These are phyloP conservation scores for Porpolomopsis calyptriformis DNA, from an alignment of 768 basidiomycete species.

Conservation along the genomic window DNA sequence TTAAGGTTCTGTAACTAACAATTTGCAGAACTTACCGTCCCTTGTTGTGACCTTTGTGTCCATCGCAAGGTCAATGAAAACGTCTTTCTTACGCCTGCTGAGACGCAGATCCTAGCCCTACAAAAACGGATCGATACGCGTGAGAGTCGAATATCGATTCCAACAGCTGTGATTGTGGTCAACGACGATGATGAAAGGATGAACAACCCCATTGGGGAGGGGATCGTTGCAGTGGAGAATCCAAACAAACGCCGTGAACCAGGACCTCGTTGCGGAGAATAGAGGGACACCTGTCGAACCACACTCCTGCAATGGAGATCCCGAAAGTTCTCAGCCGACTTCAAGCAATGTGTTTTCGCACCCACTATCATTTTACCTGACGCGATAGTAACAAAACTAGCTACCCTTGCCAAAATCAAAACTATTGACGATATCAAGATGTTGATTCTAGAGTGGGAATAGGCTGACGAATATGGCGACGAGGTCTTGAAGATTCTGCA, in stretches of 20 bases:
- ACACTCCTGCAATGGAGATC: neutral
- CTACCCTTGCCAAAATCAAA: constrained; percentile 10
- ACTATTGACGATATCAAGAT: constrained; percentile 12
- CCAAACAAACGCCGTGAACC: no score
- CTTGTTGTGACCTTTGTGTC: constrained; percentile 4
- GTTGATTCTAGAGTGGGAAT: constrained; percentile 7
- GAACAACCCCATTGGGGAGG: neutral
- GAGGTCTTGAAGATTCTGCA: constrained; percentile 14
- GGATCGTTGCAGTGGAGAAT: no score
- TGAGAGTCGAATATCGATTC: neutral
- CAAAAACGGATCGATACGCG: neutral
- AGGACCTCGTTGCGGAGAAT: neutral
- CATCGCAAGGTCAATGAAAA: neutral
- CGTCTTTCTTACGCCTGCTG: neutral
- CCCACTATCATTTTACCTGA: constrained; percentile 19
- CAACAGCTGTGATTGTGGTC: neutral
- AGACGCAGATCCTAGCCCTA: neutral
- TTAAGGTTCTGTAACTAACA: neutral
- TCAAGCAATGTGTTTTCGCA: neutral
- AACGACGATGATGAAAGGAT: neutral
- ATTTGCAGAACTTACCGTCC: neutral
- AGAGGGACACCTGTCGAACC: neutral
- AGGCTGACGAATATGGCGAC: constrained; percentile 12
- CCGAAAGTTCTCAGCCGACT: neutral
- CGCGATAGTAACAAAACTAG: constrained; percentile 16